These are phyloP conservation scores for Geosmithia putterillii DNA, from an alignment of 2,329 filamentous ascomycete species.

Conservation along the genomic window DNA sequence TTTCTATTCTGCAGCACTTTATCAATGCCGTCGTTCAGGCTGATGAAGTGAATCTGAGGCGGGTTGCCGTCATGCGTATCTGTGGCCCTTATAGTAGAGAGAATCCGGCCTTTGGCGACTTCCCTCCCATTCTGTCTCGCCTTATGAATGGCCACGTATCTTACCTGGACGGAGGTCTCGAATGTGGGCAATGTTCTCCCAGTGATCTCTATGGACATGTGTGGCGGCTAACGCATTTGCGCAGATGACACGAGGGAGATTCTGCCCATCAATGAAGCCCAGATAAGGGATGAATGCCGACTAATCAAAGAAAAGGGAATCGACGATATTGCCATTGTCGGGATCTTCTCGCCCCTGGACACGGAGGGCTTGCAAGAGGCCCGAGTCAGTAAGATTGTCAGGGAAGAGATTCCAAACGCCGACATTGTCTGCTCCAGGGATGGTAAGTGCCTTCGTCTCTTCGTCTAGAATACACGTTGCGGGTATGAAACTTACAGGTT, in stretches of 20 bases:
- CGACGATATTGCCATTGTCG: constrained; percentile 31
- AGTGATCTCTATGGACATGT: constrained; percentile 36
- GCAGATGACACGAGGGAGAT: constrained; percentile 30
- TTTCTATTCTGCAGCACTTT: constrained; percentile 38
- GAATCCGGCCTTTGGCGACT: constrained; percentile 38
- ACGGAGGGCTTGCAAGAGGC: constrained; percentile 34
- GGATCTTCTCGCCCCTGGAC: constrained; percentile 43
- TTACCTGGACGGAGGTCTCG: background rate
- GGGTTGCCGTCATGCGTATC: constrained; percentile 42
- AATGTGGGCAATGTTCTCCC: constrained; percentile 12
- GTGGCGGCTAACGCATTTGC: constrained; percentile 33
- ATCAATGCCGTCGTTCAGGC: constrained; percentile 45
- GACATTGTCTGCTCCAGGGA: constrained; percentile 38
- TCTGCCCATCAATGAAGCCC: constrained; percentile 18
- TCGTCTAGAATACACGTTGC: background rate
- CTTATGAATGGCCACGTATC: constrained; percentile 28
- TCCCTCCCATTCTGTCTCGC: constrained; percentile 33
- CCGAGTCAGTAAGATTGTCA: constrained; percentile 27
- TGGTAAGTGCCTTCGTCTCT: constrained; percentile 5
- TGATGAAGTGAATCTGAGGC: constrained; percentile 31
- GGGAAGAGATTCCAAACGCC: constrained; percentile 21
- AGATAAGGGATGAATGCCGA: background rate
- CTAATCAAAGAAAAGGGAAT: constrained; percentile 27
- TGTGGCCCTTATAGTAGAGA: constrained; percentile 40
- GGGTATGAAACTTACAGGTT: background rate